Evolutionary conservation across 31 red algal genomes (phyloP), one percentile per base, ranked within the genome.

Genomic region (Asparagopsis taxiformis): DNA sequence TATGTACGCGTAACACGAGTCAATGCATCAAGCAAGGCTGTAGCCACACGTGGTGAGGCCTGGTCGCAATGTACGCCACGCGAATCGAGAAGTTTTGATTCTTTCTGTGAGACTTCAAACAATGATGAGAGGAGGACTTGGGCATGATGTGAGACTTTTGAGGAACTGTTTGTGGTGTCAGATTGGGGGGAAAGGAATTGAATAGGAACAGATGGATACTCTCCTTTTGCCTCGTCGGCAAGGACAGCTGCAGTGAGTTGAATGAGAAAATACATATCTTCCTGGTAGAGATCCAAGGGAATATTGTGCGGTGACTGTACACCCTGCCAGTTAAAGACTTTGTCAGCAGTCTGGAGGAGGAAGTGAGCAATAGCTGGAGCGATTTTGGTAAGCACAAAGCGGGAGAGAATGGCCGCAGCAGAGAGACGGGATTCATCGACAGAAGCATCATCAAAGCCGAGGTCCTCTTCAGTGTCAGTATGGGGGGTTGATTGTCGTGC

Each of bases 371-470:
- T 23, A 4, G 17, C 36, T 23, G 53, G 35, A 3, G 39, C 56
- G 2, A 61, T 62, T 62, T 46, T 63, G 16, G 33, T 36, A 16
- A 61, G 29, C 19, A 69, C 78, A 43, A 70, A 82, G 21, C 78
- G 43, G 34, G 39, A 59, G 1, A 82, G 64, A 44, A 61, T 38
- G 7, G 78, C 78, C 15, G 78, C 64, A 7, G 55, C 53, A 2
- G 65, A 43, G 1, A 82, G 26, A 26, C 64, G 66, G 20, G 78
- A 30, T 16, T 69, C 65, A 21, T 39, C 78, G 20, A 59, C 32
- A 10, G 65, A 71, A 25, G 30, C 48, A 63, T 76, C 72, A 17
- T 82, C 78, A 30, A 60, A 71, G 10, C 78, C 78, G n/a, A 71
- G 38, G 21, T 82, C 78, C 38, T 82, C 78, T 59, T 81, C 77